phyloP scores from a whole-genome alignment of 2,329 filamentous ascomycete species.

The Scedosporium dehoogii region DNA sequence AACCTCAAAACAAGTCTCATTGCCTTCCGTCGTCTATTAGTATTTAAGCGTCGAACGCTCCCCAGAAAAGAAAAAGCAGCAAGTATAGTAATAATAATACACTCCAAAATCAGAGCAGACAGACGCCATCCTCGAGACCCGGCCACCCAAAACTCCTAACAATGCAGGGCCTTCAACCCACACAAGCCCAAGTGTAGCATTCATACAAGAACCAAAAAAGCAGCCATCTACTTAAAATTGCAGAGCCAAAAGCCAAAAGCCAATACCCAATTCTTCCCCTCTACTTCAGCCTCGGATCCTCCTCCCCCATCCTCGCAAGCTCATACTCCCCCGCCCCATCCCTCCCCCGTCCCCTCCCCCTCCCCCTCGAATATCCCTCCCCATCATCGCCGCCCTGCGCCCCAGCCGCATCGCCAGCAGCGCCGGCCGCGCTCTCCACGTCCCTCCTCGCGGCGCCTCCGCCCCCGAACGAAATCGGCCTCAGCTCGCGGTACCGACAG shows the following conservation, averaged over 20 bases:
- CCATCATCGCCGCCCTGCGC: slow-evolving; percentile 30
- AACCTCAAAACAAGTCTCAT: not conserved
- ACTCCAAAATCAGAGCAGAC: not conserved
- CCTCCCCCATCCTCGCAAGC: slow-evolving; percentile 45
- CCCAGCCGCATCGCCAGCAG: slow-evolving; percentile 12
- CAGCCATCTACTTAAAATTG: no score
- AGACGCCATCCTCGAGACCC: not conserved
- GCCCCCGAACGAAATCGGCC: slow-evolving; percentile 79
- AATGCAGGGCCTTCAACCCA: not conserved
- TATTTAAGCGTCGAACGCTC: not conserved
- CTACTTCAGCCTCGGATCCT: slow-evolving; percentile 5
- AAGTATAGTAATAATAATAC: not conserved
- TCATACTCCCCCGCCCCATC: slow-evolving; percentile 54
- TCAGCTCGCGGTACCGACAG: slow-evolving; percentile 81
- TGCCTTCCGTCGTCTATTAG: not conserved
- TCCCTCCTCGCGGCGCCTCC: slow-evolving; percentile 25
- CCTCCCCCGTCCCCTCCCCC: slow-evolving; percentile 40
- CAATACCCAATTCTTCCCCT: not conserved
- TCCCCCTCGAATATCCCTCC: slow-evolving; percentile 38
- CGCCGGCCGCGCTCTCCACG: slow-evolving; percentile 7
- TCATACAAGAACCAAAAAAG: not conserved
- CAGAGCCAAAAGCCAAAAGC: not conserved
- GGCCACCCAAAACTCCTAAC: not conserved
- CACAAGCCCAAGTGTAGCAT: not conserved
- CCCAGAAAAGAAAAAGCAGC: not conserved